Conservation (phyloP, 2,329 filamentous ascomycete genomes). For the Calonectria leucothoes region DNA sequence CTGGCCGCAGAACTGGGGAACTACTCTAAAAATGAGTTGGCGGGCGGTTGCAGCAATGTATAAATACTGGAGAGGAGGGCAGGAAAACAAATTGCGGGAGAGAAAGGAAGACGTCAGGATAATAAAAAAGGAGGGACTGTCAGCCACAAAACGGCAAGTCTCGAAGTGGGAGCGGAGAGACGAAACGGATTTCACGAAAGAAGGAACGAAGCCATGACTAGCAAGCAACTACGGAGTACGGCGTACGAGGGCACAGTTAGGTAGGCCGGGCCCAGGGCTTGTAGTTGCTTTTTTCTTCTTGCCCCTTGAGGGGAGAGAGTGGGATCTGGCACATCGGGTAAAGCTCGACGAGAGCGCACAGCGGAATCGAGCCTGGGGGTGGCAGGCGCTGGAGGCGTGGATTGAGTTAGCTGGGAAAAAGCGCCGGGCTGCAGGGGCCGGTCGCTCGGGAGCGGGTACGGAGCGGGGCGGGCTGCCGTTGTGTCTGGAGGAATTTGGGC, state of each 20-base stretch:
- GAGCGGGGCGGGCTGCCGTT: constrained; percentile 32
- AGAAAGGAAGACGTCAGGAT: background rate
- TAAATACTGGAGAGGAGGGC: background rate
- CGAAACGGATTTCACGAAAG: constrained; percentile 38
- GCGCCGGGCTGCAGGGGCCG: constrained; percentile 39
- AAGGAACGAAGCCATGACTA: constrained; percentile 41
- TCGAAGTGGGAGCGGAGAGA: constrained; percentile 34
- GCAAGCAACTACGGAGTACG: constrained; percentile 35
- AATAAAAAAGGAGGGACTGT: constrained; percentile 16
- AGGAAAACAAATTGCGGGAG: constrained; percentile 19
- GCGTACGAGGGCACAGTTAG: constrained; percentile 24
- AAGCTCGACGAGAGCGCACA: constrained; percentile 27
- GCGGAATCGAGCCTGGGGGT: constrained; percentile 26
- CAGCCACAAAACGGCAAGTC: constrained; percentile 36
- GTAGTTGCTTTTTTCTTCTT: constrained; percentile 39
- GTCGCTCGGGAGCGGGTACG: constrained; percentile 38
- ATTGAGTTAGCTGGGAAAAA: constrained; percentile 29
- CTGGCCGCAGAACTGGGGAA: constrained; percentile 32
- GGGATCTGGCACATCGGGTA: constrained; percentile 42
- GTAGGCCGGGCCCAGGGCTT: constrained; percentile 33
- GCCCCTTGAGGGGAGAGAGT: constrained; percentile 39
- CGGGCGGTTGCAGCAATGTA: constrained; percentile 18
- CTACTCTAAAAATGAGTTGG: constrained; percentile 20
- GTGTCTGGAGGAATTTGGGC: constrained; percentile 16
- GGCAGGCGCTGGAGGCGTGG: constrained; percentile 31